phyloP scores from a whole-genome alignment of 306 rosid species.

The Cyamopsis tetragonoloba region DNA sequence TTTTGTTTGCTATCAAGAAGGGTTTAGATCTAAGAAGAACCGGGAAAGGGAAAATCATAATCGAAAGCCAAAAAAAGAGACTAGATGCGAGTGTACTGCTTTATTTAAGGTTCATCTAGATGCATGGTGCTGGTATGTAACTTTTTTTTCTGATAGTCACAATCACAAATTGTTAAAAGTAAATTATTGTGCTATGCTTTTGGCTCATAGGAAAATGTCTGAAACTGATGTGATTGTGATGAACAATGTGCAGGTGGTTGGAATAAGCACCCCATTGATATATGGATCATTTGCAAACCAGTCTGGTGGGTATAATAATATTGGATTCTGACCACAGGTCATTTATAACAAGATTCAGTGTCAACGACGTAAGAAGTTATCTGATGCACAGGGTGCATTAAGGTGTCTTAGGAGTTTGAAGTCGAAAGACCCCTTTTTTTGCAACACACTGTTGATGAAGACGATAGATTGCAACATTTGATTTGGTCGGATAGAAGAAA shows the following conservation, averaged over 20 bases:
- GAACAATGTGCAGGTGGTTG: not conserved
- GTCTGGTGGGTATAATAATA: not conserved
- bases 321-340: not conserved
- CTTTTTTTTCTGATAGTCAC: no score
- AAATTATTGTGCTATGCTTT: not conserved
- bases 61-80: no score
- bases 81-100: no score
- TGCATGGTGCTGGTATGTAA: no score
- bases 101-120: no score
- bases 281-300: not conserved
- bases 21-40: no score
- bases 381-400: not conserved
- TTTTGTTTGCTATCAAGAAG: no score
- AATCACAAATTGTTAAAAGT: no score
- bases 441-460: not conserved
- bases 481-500: not conserved
- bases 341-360: not conserved
- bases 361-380: not conserved
- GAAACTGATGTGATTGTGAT: not conserved
- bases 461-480: not conserved
- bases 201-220: not conserved
- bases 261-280: not conserved
- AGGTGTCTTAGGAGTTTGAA: not conserved
- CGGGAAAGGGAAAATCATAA: no score
- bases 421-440: not conserved